Base-by-base conservation (phyloP, 2,329 filamentous ascomycete genomes). In the Cladorrhinum sp. region DNA sequence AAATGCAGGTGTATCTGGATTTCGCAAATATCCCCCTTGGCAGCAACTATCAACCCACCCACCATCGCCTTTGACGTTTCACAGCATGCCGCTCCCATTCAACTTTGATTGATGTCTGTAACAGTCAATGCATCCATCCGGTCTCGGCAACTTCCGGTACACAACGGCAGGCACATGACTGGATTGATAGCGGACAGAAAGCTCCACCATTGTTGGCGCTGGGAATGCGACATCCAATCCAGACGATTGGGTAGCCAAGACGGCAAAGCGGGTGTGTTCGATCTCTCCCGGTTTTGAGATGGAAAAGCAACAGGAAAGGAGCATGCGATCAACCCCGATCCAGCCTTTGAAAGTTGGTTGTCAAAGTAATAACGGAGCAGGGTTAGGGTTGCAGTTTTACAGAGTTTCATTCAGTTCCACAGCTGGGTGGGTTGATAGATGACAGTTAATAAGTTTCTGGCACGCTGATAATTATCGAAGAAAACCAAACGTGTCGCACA, bases 21-120 rank as follows among this genome's bases (percentile, higher is more conserved):
- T 27, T 41, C 53, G 41, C 22, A 23, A 56, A 56, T 56, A 18
- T 54, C 32, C 32, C 49, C 27, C 29, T 59, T 45, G 50, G 48
- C 36, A 55, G 20, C n/a, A 22, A 45, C 41, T 22, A 16, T 45
- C 41, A 45, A 45, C 8, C 41, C 51, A 16, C 2, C 56, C 27
- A 51, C 50, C 41, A 23, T 22, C 22, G 16, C 41, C 50, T 24
- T 18, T 58, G 22, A 29, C 24, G 49, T 52, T 27, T 23, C 27
- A 48, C 56, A 48, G 41, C 41, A 45, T n/a, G 41, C 41, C 10
- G 41, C 41, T 16, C 20, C 41, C 41, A 45, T 45, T 45, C 41
- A 45, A 45, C 18, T 45, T 22, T 45, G 41, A 32, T 32, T 32
- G 6, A 45, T 45, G n/a, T 45, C 7, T 20, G 41, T 20, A 45